Evolutionary conservation across 176 grass and related monocot species (phyloP).

Genomic region (Zea luxurians): DNA sequence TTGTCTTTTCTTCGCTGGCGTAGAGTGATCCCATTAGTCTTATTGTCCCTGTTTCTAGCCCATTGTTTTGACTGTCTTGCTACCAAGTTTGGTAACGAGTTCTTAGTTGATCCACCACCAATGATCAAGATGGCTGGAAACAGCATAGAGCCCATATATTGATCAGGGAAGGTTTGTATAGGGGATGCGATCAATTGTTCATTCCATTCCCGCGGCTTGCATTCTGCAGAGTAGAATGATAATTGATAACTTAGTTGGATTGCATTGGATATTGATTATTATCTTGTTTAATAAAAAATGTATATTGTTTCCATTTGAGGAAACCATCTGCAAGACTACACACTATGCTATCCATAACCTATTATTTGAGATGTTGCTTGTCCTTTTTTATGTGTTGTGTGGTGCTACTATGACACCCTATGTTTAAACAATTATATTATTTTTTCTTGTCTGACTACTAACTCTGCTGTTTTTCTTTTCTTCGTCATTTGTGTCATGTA

Average conservation of each 20-base stretch:
- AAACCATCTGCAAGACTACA: background rate
- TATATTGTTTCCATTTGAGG: background rate
- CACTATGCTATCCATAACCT: background rate
- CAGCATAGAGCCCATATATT: background rate
- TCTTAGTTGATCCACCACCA: background rate
- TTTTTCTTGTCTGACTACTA: background rate
- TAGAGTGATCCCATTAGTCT: background rate
- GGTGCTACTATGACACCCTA: background rate
- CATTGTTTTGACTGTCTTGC: background rate
- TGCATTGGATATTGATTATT: background rate
- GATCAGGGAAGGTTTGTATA: background rate
- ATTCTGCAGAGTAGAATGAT: background rate
- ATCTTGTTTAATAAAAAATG: background rate
- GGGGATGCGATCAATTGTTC: background rate
- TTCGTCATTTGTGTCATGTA: conserved; percentile 30
- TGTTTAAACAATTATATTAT: background rate
- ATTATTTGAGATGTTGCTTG: background rate
- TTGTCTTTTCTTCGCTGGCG: background rate
- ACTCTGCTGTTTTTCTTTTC: background rate
- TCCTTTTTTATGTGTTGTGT: background rate
- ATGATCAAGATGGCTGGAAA: background rate
- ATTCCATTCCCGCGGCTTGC: background rate
- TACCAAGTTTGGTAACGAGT: background rate
- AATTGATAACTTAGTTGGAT: background rate
- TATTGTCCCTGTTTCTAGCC: background rate